Conservation (phyloP, 106 monocot genomes). For the Dendrobium huoshanense region DNA sequence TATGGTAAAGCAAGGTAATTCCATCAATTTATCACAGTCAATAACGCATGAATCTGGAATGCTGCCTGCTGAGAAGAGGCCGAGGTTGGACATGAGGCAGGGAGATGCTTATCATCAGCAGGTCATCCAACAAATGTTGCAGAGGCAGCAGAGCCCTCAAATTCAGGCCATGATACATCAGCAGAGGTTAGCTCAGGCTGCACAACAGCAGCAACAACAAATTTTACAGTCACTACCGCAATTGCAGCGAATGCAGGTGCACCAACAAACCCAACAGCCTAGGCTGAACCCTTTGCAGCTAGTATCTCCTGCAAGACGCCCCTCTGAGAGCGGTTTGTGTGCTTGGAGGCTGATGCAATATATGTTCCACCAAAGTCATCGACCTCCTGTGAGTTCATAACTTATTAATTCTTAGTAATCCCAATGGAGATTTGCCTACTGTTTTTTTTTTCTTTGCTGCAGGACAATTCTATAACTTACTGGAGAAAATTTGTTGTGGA, state of each 20-base stretch:
- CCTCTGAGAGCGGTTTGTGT: conserved; percentile 68
- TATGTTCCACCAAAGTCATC: conserved; percentile 80
- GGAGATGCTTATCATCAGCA: conserved; percentile 66
- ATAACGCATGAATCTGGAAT: conserved; percentile 32
- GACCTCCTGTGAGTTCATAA: conserved; percentile 52
- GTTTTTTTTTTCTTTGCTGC: conserved; percentile 7
- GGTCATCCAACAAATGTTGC: conserved; percentile 58
- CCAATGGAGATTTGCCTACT: neutral
- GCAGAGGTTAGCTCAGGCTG: conserved; percentile 38
- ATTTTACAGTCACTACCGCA: conserved; percentile 66
- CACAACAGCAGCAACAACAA: conserved; percentile 41
- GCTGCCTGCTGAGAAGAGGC: conserved; percentile 53
- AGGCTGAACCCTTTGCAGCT: conserved; percentile 43
- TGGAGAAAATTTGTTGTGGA: conserved; percentile 89
- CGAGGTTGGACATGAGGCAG: conserved; percentile 55
- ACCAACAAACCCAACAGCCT: conserved; percentile 48
- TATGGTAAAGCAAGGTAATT: conserved; percentile 47
- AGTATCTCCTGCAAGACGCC: conserved; percentile 26
- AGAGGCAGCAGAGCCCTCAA: conserved; percentile 67
- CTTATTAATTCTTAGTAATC: conserved; percentile 6
- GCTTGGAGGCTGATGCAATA: conserved; percentile 82
- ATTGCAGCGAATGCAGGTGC: conserved; percentile 52
- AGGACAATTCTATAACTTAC: conserved; percentile 85
- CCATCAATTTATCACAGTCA: conserved; percentile 52
- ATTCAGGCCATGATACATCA: conserved; percentile 74